A percentile compares a stretch with the other conserved stretches of the same genome.
Conservation (phyloP, 176 grass and related monocot species). For the Cenchrus americanus region DNA sequence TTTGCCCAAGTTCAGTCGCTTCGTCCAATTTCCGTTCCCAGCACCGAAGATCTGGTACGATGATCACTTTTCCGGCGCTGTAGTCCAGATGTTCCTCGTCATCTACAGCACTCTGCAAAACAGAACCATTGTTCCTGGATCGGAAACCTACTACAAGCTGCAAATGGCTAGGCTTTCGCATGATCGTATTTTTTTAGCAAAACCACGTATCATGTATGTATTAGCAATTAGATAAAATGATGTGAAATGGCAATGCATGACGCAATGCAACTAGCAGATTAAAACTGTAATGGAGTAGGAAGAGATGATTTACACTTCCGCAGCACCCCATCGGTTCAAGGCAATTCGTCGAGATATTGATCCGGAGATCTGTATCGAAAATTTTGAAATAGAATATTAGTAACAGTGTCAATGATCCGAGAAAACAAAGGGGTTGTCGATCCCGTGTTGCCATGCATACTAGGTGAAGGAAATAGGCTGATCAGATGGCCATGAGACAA, state of each 20-base stretch:
- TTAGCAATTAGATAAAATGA: not conserved
- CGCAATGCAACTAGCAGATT: not conserved
- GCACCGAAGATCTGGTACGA: conserved; percentile 31
- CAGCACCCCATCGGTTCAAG: conserved; percentile 55
- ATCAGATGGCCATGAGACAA: not conserved
- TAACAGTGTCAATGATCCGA: not conserved
- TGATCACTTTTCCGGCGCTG: conserved; percentile 52
- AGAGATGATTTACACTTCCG: conserved; percentile 51
- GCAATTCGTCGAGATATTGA: conserved; percentile 18
- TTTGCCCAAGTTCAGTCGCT: conserved; percentile 40
- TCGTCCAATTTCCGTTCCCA: conserved; percentile 55
- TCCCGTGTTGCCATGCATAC: not conserved
- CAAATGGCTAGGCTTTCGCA: not conserved
- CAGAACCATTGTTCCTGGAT: not conserved
- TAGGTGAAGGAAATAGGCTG: not conserved
- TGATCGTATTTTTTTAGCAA: not conserved
- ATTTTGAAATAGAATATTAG: not conserved
- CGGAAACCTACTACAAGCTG: not conserved
- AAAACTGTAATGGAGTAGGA: conserved; percentile 11
- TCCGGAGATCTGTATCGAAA: not conserved
- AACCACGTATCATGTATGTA: not conserved
- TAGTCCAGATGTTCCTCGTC: conserved; percentile 58
- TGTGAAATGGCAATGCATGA: not conserved
- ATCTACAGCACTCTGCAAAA: conserved; percentile 46
- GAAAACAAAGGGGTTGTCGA: not conserved